Percentiles rank a stretch among this genome's conserved stretches.
These are phyloP conservation scores for Neophaeococcomyces mojaviensis DNA, from an alignment of 2,329 filamentous ascomycete genomes.

Conservation along the genomic window DNA sequence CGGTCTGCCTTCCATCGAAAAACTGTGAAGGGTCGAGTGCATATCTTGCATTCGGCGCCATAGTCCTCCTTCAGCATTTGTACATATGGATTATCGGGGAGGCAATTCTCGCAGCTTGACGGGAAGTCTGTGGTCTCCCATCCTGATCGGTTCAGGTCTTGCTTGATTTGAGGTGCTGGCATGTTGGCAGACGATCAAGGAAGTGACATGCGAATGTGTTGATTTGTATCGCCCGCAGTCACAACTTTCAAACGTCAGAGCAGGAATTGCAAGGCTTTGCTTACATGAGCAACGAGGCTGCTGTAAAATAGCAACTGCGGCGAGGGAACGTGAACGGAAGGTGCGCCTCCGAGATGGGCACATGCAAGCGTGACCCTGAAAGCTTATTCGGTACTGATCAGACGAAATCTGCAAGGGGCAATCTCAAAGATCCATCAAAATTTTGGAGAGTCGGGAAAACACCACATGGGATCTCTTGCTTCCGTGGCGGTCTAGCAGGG, in stretches of 20 bases:
- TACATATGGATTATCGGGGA: constrained; percentile 94
- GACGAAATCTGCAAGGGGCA: constrained; percentile 5
- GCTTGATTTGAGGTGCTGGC: constrained; percentile 90
- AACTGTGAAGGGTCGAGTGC: constrained; percentile 89
- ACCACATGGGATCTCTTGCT: constrained; percentile 3
- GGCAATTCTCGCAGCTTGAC: constrained; percentile 68
- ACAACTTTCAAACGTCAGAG: not conserved
- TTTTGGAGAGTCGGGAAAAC: constrained; percentile 6
- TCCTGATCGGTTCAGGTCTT: constrained; percentile 87
- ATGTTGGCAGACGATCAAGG: constrained; percentile 22
- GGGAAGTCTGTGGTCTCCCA: constrained; percentile 68
- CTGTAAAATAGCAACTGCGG: no score
- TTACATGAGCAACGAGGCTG: no score
- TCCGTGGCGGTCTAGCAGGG: constrained; percentile 3
- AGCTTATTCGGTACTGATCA: not conserved
- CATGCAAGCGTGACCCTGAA: not conserved
- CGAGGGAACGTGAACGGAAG: not conserved
- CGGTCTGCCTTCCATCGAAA: constrained; percentile 94
- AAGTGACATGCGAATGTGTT: no score
- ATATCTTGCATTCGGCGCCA: constrained; percentile 78
- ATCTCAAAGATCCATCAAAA: not conserved
- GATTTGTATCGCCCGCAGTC: no score
- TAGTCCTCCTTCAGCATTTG: constrained; percentile 99
- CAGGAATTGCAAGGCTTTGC: not conserved
- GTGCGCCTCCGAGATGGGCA: not conserved